Evolutionary conservation across 2,329 filamentous ascomycete genomes (phyloP).

Genomic region (Westerdykella sp.): DNA sequence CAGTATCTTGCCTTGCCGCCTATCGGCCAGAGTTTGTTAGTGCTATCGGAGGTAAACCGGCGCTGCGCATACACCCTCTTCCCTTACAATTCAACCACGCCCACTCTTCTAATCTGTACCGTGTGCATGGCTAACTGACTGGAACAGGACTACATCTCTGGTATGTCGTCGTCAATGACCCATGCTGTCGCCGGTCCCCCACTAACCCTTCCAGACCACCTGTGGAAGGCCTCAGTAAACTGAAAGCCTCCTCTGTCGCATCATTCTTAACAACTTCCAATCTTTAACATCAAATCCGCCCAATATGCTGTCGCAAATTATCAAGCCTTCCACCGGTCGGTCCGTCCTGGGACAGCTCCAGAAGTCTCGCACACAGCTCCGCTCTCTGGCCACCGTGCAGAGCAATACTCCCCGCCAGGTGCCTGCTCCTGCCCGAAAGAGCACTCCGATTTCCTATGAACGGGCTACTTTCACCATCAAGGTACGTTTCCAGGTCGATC

Average conservation of each 20-base stretch:
- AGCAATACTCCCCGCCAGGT: constrained; percentile 65
- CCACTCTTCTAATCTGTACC: constrained; percentile 3
- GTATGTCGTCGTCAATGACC: constrained; percentile 35
- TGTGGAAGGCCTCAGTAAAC: constrained; percentile 62
- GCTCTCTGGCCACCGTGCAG: constrained; percentile 60
- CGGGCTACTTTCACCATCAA: constrained; percentile 92
- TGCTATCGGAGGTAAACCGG: constrained; percentile 1
- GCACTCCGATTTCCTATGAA: constrained; percentile 64
- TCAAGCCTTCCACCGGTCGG: constrained; percentile 47
- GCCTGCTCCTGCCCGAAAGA: constrained; percentile 52
- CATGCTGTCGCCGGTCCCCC: constrained; percentile 10
- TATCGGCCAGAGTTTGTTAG: neutral
- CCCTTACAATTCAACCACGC: neutral
- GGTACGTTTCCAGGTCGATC: constrained; percentile 45
- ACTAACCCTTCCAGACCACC: constrained; percentile 49
- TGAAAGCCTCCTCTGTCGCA: constrained; percentile 35
- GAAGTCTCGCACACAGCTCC: constrained; percentile 40
- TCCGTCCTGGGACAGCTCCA: constrained; percentile 44
- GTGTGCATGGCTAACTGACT: constrained; percentile 32
- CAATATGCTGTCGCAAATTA: constrained; percentile 51
- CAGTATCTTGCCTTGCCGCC: neutral
- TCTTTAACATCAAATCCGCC: constrained; percentile 7
- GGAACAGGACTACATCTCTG: constrained; percentile 58
- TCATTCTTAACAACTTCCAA: constrained; percentile 17
- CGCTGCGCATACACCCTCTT: neutral